These are phyloP conservation scores for Adiantum capillusveneris DNA, from an alignment of 75 land plant genomes.

Conservation along the genomic window DNA sequence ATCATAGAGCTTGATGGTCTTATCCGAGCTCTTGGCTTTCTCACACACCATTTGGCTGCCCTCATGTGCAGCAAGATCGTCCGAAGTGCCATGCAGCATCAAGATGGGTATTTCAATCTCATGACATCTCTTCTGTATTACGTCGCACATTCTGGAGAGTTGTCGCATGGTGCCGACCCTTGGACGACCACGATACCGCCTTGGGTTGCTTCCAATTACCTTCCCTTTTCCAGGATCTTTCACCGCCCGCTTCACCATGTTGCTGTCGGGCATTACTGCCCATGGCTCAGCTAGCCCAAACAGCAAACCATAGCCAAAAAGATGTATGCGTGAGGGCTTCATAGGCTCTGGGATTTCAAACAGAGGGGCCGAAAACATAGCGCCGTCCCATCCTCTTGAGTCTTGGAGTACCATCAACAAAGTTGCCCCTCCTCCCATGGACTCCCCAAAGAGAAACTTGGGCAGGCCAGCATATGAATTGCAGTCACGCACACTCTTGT, in stretches of 20 bases:
- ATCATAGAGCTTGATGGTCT: constrained; percentile 67
- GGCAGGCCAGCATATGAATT: constrained; percentile 39
- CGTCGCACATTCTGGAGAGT: constrained; percentile 43
- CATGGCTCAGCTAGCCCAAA: constrained; percentile 74
- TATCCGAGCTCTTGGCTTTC: constrained; percentile 57
- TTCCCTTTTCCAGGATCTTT: constrained; percentile 60
- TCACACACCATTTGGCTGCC: constrained; percentile 59
- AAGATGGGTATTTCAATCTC: constrained; percentile 59
- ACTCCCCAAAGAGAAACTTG: constrained; percentile 77
- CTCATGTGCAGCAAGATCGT: constrained; percentile 54
- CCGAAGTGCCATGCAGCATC: constrained; percentile 68
- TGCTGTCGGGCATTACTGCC: constrained; percentile 71
- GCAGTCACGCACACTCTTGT: constrained; percentile 39
- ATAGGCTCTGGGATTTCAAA: constrained; percentile 70
- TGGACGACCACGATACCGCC: constrained; percentile 65
- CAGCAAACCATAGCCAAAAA: constrained; percentile 60
- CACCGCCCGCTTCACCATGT: constrained; percentile 64
- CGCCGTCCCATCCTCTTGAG: constrained; percentile 60
- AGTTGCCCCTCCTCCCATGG: constrained; percentile 67
- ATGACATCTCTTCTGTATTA: constrained; percentile 41
- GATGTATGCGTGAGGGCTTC: constrained; percentile 60
- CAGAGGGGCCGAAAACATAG: constrained; percentile 79
- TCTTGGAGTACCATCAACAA: constrained; percentile 67
- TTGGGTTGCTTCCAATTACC: constrained; percentile 60
- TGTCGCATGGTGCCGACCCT: constrained; percentile 92